Conservation (phyloP, 2,329 filamentous ascomycete genomes). For the Ascocoryne sarcoides region DNA sequence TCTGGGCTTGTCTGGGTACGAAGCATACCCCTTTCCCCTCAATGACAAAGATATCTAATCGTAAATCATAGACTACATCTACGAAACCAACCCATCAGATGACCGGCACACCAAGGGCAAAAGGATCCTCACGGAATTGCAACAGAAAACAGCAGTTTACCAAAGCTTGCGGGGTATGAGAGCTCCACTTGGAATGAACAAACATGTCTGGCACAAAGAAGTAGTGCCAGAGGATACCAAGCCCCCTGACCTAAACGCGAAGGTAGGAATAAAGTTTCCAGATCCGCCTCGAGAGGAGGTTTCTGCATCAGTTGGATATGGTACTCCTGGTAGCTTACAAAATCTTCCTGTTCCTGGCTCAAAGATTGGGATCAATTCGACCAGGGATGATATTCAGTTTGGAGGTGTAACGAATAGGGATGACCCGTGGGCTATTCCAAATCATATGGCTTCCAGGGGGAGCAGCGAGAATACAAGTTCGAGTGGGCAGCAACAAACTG, state of each 20-base stretch:
- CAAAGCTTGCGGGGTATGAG: conserved; percentile 49
- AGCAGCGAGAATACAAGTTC: conserved; percentile 35
- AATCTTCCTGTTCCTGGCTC: background rate
- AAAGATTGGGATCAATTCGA: background rate
- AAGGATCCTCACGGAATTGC: conserved; percentile 52
- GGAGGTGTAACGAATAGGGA: conserved; percentile 39
- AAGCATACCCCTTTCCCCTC: background rate
- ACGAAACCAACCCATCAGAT: conserved; percentile 46
- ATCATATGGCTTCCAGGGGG: too few relatives aligned
- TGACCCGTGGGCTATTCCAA: conserved; percentile 36
- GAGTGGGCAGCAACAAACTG: conserved; percentile 7
- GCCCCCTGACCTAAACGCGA: too few relatives aligned
- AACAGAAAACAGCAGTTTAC: conserved; percentile 51
- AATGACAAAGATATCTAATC: too few relatives aligned
- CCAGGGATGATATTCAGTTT: background rate
- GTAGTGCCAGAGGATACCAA: conserved; percentile 11
- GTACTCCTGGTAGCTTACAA: too few relatives aligned
- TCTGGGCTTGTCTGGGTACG: conserved; percentile 52
- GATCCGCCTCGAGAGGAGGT: background rate
- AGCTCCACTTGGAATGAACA: conserved; percentile 34
- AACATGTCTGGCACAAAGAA: conserved; percentile 21
- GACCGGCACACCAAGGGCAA: conserved; percentile 48
- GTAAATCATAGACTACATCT: conserved; percentile 51
- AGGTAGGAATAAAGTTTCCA: conserved; percentile 1
- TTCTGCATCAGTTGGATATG: conserved; percentile 1